Evolutionary conservation across 352 stramenopile species (phyloP), one percentile per base, ranked within the genome.

Genomic region (Discostella stelligera): DNA sequence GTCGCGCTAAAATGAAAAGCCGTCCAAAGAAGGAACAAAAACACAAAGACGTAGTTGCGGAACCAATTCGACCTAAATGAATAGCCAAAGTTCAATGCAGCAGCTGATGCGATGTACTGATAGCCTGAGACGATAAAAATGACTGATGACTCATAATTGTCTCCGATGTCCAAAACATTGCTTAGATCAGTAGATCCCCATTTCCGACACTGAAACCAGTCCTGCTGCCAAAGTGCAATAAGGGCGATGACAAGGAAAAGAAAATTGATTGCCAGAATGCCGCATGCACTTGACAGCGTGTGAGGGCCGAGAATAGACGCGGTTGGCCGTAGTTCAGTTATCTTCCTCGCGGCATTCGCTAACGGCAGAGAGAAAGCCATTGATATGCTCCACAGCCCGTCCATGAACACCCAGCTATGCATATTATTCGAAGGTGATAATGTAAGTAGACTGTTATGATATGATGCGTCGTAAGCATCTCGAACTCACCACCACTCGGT

Each of bases 291-390:
- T 44, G 84, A 83, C 27, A 95, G 65, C 13, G 91, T 95, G 59
- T 90, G 93, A 7, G 91, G 87, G 2, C 93, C 93, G 13, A 96
- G 82, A 8, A 96, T 84, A 68, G 88, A 95, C 52, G 91, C 93
- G 23, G 91, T 95, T n/a, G 91, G 91, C 18, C 93, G 66, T 46
- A 66, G 62, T 27, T 66, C 30, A 18, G 70, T 66, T 21, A 84
- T 88, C 77, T 93, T 84, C 46, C 81, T 91, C 30, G 85, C 87
- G 39, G 95, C 86, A 7, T 74, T 71, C 59, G 79, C 82, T 23
- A 91, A 83, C 0, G 92, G 92, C 59, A 92, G 83, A 39, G 89
- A 85, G 37, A 94, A 81, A 25, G 90, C 92, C 61, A 96, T 93
- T 44, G 80, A 91, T 64, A 91, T 94, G 9, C 94, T 69, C 41